These are phyloP conservation scores for Trifolium dubium DNA, from an alignment of 306 rosid species.

Conservation along the genomic window DNA sequence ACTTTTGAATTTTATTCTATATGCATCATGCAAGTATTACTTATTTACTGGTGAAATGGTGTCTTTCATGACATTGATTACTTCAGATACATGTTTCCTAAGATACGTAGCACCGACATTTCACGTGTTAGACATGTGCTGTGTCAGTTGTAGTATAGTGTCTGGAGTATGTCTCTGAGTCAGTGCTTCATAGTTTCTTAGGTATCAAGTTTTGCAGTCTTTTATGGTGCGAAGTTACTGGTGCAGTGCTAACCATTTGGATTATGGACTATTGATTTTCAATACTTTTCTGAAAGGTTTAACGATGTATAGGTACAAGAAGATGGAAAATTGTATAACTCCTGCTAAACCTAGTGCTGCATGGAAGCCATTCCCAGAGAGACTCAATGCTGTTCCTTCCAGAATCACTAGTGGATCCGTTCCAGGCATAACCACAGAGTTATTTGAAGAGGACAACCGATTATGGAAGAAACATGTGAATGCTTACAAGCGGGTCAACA, in stretches of 20 bases:
- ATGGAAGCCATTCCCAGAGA: constrained; percentile 76
- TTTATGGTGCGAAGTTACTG: constrained; percentile 16
- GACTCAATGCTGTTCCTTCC: constrained; percentile 65
- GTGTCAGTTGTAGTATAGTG: background rate
- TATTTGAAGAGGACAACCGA: constrained; percentile 58
- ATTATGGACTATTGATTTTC: constrained; percentile 35
- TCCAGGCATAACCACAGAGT: constrained; percentile 57
- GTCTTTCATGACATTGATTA: constrained; percentile 17
- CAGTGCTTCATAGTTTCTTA: background rate
- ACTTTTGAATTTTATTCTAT: constrained; percentile 36
- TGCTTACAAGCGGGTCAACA: constrained; percentile 75
- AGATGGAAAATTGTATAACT: constrained; percentile 71
- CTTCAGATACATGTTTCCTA: background rate
- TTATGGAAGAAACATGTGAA: constrained; percentile 82
- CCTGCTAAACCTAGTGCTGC: constrained; percentile 47
- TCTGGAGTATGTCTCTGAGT: background rate
- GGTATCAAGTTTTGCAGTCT: constrained; percentile 11
- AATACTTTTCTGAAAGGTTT: constrained; percentile 34
- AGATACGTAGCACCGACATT: background rate
- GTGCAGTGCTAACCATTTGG: background rate
- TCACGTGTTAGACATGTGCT: background rate
- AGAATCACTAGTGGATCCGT: constrained; percentile 65
- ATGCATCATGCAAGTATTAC: constrained; percentile 27
- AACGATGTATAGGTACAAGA: constrained; percentile 62
- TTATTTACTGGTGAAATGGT: constrained; percentile 19